Base-by-base conservation (phyloP, 2,329 filamentous ascomycete species). In the Dactylella cylindrospora region DNA sequence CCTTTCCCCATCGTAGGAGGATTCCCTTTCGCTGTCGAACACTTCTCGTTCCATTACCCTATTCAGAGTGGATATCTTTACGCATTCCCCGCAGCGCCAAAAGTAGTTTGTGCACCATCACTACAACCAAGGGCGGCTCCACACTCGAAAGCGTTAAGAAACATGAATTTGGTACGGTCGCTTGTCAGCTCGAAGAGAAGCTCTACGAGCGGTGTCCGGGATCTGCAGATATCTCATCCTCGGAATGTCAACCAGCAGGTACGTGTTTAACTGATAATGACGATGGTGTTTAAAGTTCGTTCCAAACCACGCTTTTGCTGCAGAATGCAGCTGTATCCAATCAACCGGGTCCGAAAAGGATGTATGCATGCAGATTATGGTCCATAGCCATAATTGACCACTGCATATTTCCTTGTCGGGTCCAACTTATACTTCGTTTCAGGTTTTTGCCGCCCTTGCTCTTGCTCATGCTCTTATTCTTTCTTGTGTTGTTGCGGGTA, bases 151-250 rank as follows among this genome's bases (percentile, higher is more conserved):
- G 47, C 23, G 19, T 38, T 36, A 26, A n/a, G n/a, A n/a, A 49
- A 46, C 25, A 61, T 61, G 55, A 61, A 61, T 53, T 41, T 61
- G 43, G 55, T 61, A 20, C 55, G 55, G 55, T 61, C 55, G 47
- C 47, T 61, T 29, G 55, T 61, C 26, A 61, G 35, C 25, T 61
- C 55, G 20, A 61, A 61, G 55, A 61, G 47, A 39, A 23, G 41
- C 22, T 53, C 47, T 10, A 43, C 38, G 22, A 32, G 33, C 17
- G 29, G 47, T n/a, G 41, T 49, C 12, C 36, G 55, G 36, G 55
- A 61, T 43, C 23, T 61, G 36, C 55, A 53, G 22, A 61, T 61
- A 53, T 61, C 55, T 29, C 55, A 40, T 31, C 55, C 55, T 7
- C 55, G 49, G 22, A 49, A 36, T 44, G 35, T 53, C 32, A 33